Percentiles rank a stretch among this genome's conserved stretches.
Conservation (phyloP, 2,329 filamentous ascomycete species). For the Penicillium sp. region DNA sequence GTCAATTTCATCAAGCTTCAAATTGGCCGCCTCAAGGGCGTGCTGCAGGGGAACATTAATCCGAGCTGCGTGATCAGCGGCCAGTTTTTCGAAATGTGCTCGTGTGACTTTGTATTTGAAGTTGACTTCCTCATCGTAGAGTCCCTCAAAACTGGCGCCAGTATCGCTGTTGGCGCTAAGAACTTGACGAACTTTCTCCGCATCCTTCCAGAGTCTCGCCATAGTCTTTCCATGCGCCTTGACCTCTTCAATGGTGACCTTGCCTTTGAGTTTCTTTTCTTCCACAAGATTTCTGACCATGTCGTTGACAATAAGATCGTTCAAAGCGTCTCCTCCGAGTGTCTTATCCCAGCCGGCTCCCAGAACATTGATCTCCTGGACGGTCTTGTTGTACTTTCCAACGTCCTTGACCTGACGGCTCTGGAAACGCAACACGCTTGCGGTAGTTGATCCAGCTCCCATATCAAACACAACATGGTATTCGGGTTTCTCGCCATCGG, state of each 20-base stretch:
- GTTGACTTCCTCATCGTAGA: constrained; percentile 84
- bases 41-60: constrained; percentile 71
- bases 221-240: constrained; percentile 79
- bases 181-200: constrained; percentile 83
- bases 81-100: constrained; percentile 78
- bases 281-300: constrained; percentile 81
- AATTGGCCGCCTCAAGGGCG: constrained; percentile 73
- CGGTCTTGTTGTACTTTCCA: constrained; percentile 91
- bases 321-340: constrained; percentile 87
- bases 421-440: constrained; percentile 88
- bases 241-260: constrained; percentile 49
- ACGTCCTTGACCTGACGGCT: constrained; percentile 86
- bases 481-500: constrained; percentile 83
- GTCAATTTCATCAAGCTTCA: constrained; percentile 76
- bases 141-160: constrained; percentile 77
- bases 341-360: constrained; percentile 87
- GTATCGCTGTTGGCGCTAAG: constrained; percentile 91
- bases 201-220: constrained; percentile 90
- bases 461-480: constrained; percentile 95
- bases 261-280: constrained; percentile 58
- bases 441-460: constrained; percentile 93
- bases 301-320: constrained; percentile 84
- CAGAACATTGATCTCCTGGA: constrained; percentile 91
- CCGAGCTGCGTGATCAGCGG: constrained; percentile 68
- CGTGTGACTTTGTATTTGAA: constrained; percentile 90